Percentiles rank a stretch among this genome's conserved stretches.
Evolutionary conservation across 352 stramenopile species (phyloP).

Genomic region (Phytophthora brassicae): DNA sequence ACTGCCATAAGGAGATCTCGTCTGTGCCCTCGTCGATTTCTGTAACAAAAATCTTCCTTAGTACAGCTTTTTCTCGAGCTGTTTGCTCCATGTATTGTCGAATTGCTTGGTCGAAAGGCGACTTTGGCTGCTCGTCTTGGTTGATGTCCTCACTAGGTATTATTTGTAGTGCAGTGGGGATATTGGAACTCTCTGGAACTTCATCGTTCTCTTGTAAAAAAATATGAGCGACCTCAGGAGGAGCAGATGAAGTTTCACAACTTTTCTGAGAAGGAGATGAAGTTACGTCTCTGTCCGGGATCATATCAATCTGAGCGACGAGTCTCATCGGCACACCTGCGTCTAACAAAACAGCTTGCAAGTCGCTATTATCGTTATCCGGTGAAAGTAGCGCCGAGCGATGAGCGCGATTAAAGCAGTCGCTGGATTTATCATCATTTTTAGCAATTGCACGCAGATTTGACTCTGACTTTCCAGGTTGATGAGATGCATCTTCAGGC

Average conservation of each 20-base stretch:
- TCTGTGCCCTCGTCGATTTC: background rate
- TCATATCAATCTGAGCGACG: conserved; percentile 24
- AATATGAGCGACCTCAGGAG: background rate
- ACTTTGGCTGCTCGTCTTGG: background rate
- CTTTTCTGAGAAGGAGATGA: background rate
- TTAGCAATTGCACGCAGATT: background rate
- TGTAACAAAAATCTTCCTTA: conserved; percentile 20
- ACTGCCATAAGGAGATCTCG: conserved; percentile 17
- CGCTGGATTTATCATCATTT: background rate
- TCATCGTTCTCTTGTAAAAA: background rate
- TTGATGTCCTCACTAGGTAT: background rate
- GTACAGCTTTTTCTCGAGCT: conserved; percentile 17
- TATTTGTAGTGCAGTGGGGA: background rate
- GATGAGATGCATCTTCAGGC: background rate
- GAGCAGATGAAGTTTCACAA: background rate
- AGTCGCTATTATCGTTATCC: conserved; percentile 11
- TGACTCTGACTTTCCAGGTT: background rate
- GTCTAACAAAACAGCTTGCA: conserved; percentile 34
- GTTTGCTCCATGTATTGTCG: conserved; percentile 26
- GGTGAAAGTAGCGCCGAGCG: background rate
- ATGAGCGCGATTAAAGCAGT: background rate
- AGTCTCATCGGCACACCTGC: conserved; percentile 41
- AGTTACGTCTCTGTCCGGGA: background rate
- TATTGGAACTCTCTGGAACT: background rate
- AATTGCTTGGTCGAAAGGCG: conserved; percentile 24